Evolutionary conservation across 768 basidiomycete genomes (phyloP), one percentile per base, ranked within the genome.

Genomic region (Agrocybe pediades): DNA sequence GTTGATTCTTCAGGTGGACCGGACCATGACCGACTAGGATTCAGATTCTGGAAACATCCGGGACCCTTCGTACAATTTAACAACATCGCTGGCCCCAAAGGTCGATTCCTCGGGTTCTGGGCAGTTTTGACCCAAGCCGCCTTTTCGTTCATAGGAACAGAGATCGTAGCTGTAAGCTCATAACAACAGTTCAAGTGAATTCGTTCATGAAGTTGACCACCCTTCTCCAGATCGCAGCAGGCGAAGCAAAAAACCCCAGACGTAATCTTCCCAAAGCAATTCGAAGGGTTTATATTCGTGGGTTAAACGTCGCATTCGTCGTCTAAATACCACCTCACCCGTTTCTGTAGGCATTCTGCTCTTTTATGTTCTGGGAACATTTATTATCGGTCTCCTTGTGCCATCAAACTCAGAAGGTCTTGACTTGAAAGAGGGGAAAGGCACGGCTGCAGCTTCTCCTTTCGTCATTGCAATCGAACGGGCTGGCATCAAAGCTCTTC

Each of bases 91-190:
- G 95, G 95, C 3, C 55, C 80, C 2, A 82, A 81, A 60, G 95
- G 94, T 8, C 83, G 76, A 21, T 97, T 98, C 80, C 64, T 83
- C 26, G 81, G 76, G 4, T 82, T 73, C 68, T 80, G 75, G 76
- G 75, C 75, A 13, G 76, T 78, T 15, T 67, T 96, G 71, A 85
- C 86, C 6, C 88, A 95, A 59, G 95, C 95, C 3, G 93, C 92
- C 13, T 97, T 95, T 77, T 93, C 92, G 9, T 95, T 74, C 58
- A 93, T 95, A 55, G 95, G 95, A 15, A 95, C 93, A 6, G 95
- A 98, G 69, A 94, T 96, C 64, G 93, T 96, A 39, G 92, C 91
- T 24, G 87, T 90, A 74, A 62, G 82, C 74, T 19, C 9, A 5
- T 17, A 20, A 13, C 43, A 19, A 42, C 17, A 17, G 36, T 17